These are phyloP conservation scores for Microstegium vimineum DNA, from an alignment of 176 grass and related monocot species.

Conservation along the genomic window DNA sequence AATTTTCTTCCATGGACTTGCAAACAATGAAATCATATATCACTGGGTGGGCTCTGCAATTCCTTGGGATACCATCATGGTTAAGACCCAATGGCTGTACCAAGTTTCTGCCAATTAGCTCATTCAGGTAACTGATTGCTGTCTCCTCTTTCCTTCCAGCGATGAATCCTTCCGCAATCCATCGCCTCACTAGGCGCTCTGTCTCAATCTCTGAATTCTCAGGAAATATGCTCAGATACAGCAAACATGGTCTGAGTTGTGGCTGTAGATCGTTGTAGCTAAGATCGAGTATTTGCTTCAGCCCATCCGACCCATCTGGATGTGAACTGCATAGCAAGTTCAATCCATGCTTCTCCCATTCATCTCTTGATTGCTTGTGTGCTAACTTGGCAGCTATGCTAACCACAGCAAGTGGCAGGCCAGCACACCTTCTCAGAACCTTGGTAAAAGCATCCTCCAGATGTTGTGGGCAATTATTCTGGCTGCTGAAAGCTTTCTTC, in stretches of 20 bases:
- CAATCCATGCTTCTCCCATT: conserved; percentile 14
- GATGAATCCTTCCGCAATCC: conserved; percentile 43
- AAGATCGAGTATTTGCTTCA: conserved; percentile 41
- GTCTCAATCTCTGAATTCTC: conserved; percentile 20
- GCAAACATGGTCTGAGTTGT: conserved; percentile 34
- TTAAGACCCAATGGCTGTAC: conserved; percentile 8
- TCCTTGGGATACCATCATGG: not conserved
- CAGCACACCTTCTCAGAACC: conserved; percentile 17
- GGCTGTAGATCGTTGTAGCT: conserved; percentile 34
- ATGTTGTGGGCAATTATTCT: conserved; percentile 8
- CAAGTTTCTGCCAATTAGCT: conserved; percentile 38
- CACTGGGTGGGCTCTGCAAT: conserved; percentile 32
- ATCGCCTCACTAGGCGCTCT: conserved; percentile 30
- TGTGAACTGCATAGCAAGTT: not conserved
- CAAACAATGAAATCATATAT: conserved; percentile 39
- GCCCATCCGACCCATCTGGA: not conserved
- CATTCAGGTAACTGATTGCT: conserved; percentile 25
- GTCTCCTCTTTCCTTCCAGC: not conserved
- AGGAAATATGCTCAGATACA: conserved; percentile 42
- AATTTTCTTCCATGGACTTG: conserved; percentile 46
- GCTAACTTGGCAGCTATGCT: conserved; percentile 5
- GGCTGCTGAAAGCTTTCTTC: not conserved
- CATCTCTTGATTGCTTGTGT: conserved; percentile 8
- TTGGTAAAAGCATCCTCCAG: not conserved
- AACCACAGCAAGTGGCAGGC: conserved; percentile 38